Conservation (phyloP, 495 filamentous ascomycete genomes). For the Pseudoneurospora amorphoporcata region DNA sequence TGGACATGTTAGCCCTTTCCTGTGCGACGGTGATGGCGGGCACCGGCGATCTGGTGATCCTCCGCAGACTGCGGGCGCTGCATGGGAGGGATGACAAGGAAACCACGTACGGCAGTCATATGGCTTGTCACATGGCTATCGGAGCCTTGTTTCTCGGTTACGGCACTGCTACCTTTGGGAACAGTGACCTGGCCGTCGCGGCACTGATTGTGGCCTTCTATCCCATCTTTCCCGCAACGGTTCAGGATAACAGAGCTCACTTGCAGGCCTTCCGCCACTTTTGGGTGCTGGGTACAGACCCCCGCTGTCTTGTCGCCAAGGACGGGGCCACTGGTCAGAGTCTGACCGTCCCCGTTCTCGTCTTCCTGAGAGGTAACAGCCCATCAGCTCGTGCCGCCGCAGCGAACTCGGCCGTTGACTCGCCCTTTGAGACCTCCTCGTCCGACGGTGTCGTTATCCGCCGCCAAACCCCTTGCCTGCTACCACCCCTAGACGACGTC, state of each 20-base stretch:
- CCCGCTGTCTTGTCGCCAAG: constrained; percentile 74
- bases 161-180: constrained; percentile 85
- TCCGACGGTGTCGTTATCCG: constrained; percentile 11
- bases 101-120: constrained; percentile 84
- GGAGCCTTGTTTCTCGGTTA: constrained; percentile 86
- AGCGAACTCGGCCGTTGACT: neutral
- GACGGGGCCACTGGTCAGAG: constrained; percentile 76
- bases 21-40: constrained; percentile 90
- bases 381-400: constrained; percentile 12
- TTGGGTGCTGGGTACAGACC: constrained; percentile 90
- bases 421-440: neutral
- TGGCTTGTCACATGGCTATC: constrained; percentile 85
- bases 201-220: constrained; percentile 87
- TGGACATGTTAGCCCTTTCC: constrained; percentile 72
- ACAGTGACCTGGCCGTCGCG: constrained; percentile 76
- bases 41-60: constrained; percentile 79
- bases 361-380: constrained; percentile 22
- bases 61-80: constrained; percentile 76
- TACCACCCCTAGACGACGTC: constrained; percentile 69
- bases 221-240: constrained; percentile 76
- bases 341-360: constrained; percentile 56
- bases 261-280: constrained; percentile 95
- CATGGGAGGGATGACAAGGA: constrained; percentile 81
- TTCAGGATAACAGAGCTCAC: constrained; percentile 88
- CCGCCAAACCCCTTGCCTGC: constrained; percentile 60